Evolutionary conservation across 257 asterid species (phyloP).

Genomic region (Plectranthus barbatus): DNA sequence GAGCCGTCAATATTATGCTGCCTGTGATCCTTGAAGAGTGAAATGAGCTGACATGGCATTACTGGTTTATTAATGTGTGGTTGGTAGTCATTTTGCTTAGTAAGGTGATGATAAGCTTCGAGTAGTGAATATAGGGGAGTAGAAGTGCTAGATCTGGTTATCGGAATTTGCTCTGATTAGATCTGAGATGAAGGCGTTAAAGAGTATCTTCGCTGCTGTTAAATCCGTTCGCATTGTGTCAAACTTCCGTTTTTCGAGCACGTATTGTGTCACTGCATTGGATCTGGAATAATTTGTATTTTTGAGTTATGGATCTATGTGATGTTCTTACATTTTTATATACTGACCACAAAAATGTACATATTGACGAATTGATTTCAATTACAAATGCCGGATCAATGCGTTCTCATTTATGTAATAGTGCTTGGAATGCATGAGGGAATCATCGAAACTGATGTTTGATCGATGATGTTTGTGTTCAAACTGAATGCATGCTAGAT

Average conservation of each 20-base stretch:
- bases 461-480: too few relatives aligned
- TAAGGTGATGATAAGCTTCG: neutral
- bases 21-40: neutral
- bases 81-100: neutral
- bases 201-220: constrained; percentile 17
- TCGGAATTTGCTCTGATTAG: constrained; percentile 14
- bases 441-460: too few relatives aligned
- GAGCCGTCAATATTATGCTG: neutral
- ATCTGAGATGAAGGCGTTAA: constrained; percentile 39
- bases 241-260: constrained; percentile 17
- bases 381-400: neutral
- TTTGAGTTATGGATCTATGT: constrained; percentile 23
- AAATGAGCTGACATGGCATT: constrained; percentile 23
- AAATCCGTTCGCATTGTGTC: constrained; percentile 33
- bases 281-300: constrained; percentile 19
- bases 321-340: neutral
- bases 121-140: constrained; percentile 8
- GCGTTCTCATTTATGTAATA: neutral
- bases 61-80: constrained; percentile 1
- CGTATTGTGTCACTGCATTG: constrained; percentile 16
- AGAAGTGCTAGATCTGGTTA: constrained; percentile 33
- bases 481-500: constrained; percentile 3
- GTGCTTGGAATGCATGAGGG: neutral
- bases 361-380: neutral
- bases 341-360: neutral